Conservation (phyloP, 495 filamentous ascomycete species). For the Aspergillus sclerotioniger region DNA sequence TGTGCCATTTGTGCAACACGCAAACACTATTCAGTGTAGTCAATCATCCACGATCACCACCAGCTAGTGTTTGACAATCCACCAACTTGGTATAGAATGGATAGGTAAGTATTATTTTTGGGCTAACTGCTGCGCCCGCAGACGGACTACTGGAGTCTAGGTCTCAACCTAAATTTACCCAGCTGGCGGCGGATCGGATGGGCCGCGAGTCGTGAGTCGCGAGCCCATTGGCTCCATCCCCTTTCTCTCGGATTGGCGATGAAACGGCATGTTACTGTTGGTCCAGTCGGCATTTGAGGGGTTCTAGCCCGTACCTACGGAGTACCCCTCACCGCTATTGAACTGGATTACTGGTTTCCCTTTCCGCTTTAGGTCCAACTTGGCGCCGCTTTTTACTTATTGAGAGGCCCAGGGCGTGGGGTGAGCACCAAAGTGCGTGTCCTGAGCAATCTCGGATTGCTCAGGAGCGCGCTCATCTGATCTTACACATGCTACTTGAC, state of each 20-base stretch:
- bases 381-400: constrained; percentile 4
- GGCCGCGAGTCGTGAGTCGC: neutral
- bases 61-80: too few species aligned
- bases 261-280: too few species aligned
- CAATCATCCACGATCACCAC: too few species aligned
- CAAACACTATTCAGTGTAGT: neutral
- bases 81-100: too few species aligned
- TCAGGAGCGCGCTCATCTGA: too few species aligned
- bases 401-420: neutral
- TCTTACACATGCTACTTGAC: too few species aligned
- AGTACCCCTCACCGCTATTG: too few species aligned
- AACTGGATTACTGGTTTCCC: too few species aligned
- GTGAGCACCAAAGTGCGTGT: constrained; percentile 5
- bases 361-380: constrained; percentile 2
- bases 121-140: neutral
- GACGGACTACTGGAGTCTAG: neutral
- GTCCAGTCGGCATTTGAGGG: neutral
- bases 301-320: constrained; percentile 5
- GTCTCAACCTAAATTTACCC: neutral
- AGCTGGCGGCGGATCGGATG: neutral
- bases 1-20: constrained; percentile 4
- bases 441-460: constrained; percentile 3
- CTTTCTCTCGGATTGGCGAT: too few species aligned
- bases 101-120: neutral
- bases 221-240: neutral